These are phyloP conservation scores for Saturnispora galanensis DNA, from an alignment of 805 yeast genomes.

Conservation along the genomic window DNA sequence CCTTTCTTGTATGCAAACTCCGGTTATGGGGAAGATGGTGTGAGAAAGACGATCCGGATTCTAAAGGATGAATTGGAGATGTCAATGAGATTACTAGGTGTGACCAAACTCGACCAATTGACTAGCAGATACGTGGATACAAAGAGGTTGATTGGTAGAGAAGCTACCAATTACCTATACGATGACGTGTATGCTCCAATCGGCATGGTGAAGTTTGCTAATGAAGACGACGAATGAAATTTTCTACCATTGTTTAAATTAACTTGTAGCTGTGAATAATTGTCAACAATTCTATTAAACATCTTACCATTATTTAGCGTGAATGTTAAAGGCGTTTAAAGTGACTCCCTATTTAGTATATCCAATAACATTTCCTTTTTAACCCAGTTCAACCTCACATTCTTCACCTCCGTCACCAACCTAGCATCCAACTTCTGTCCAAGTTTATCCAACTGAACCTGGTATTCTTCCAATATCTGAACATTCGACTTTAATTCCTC, in stretches of 20 bases:
- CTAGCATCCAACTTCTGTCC: conserved; percentile 16
- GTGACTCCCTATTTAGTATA: conserved; percentile 17
- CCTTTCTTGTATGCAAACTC: conserved; percentile 57
- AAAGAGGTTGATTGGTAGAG: conserved; percentile 26
- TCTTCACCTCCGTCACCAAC: conserved; percentile 12
- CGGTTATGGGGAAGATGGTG: conserved; percentile 57
- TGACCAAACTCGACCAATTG: conserved; percentile 47
- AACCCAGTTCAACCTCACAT: conserved; percentile 19
- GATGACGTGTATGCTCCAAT: conserved; percentile 23
- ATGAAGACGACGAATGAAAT: conserved; percentile 15
- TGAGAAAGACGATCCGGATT: conserved; percentile 47
- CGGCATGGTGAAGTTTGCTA: conserved; percentile 21
- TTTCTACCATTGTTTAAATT: neutral
- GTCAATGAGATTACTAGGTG: conserved; percentile 78
- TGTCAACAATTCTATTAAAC: too few species aligned
- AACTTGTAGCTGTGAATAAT: neutral
- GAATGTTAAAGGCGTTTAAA: neutral
- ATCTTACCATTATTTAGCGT: too few species aligned
- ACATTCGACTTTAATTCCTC: conserved; percentile 13
- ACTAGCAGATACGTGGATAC: conserved; percentile 54
- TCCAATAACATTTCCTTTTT: conserved; percentile 17
- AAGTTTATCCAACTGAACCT: conserved; percentile 14
- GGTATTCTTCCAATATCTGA: conserved; percentile 17
- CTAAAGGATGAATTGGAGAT: conserved; percentile 61
- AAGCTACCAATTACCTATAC: conserved; percentile 25